These are phyloP conservation scores for Rheum nobile DNA, from an alignment of 148 eudicot genomes.

Conservation along the genomic window DNA sequence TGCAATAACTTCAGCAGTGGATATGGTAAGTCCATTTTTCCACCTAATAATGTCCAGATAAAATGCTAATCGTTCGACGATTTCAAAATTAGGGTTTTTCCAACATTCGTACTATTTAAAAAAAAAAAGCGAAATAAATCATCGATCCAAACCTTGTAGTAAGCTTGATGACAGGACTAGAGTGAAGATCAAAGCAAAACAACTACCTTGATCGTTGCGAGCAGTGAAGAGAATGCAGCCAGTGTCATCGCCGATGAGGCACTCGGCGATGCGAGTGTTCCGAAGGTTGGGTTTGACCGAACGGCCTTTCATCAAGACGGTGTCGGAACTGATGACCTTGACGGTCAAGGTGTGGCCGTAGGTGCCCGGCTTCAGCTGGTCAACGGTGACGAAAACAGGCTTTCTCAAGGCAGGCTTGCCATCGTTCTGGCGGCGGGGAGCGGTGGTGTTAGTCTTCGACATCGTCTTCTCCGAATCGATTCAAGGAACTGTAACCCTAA, in stretches of 20 bases:
- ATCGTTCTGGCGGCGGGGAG: neutral
- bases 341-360: conserved; percentile 24
- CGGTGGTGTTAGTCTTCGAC: conserved; percentile 3
- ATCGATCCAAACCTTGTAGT: neutral
- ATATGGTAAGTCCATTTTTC: neutral
- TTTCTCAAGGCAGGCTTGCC: conserved; percentile 21
- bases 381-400: conserved; percentile 26
- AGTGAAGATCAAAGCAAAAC: neutral
- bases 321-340: conserved; percentile 20
- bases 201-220: conserved; percentile 28
- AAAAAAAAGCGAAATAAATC: neutral
- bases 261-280: conserved; percentile 26
- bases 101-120: neutral
- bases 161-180: neutral
- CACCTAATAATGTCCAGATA: neutral
- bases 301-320: conserved; percentile 19
- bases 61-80: neutral
- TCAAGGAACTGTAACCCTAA: conserved; percentile 3
- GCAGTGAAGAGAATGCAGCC: conserved; percentile 27
- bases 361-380: conserved; percentile 21
- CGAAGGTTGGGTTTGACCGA: conserved; percentile 13
- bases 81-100: neutral
- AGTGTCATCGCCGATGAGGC: conserved; percentile 25
- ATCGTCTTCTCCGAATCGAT: conserved; percentile 9
- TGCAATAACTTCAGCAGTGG: neutral